A percentile compares a stretch with the other conserved stretches of the same genome.
These are phyloP conservation scores for Podaxis sp. DNA, from an alignment of 768 basidiomycete genomes.

Conservation along the genomic window DNA sequence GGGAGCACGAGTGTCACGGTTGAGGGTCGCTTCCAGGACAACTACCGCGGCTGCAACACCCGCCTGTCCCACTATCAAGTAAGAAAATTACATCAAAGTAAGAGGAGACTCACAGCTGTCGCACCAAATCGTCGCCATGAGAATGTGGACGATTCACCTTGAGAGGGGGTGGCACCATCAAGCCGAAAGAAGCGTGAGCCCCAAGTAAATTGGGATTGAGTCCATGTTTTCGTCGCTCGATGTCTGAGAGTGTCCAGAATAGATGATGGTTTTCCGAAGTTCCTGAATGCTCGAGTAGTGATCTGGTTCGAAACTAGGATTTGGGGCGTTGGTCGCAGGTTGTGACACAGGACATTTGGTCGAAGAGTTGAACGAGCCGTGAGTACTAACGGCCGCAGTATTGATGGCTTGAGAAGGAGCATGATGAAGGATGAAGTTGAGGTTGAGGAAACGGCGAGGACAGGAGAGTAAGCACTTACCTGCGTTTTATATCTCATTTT, in stretches of 20 bases:
- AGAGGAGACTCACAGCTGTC: conserved; percentile 1
- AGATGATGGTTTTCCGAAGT: neutral
- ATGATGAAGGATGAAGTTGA: neutral
- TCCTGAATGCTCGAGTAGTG: neutral
- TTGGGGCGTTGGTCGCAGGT: neutral
- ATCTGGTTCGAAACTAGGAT: neutral
- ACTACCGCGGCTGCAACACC: conserved; percentile 71
- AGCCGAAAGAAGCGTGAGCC: neutral
- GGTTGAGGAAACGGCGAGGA: neutral
- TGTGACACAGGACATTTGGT: neutral
- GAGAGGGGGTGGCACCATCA: neutral
- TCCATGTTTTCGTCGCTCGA: neutral
- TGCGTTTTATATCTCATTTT: neutral
- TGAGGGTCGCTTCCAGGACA: conserved; percentile 59
- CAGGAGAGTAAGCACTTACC: too few relatives aligned
- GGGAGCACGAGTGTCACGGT: conserved; percentile 73
- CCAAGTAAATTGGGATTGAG: neutral
- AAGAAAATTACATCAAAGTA: neutral
- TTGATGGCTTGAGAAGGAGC: neutral
- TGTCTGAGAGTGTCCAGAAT: neutral
- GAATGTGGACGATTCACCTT: neutral
- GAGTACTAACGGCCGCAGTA: neutral
- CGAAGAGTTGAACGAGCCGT: neutral
- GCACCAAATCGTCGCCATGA: conserved; percentile 7
- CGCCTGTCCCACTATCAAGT: conserved; percentile 35